Percentiles rank a stretch among this genome's conserved stretches.
Evolutionary conservation across 805 yeast genomes (phyloP).

Genomic region (Yarrowia porcina): DNA sequence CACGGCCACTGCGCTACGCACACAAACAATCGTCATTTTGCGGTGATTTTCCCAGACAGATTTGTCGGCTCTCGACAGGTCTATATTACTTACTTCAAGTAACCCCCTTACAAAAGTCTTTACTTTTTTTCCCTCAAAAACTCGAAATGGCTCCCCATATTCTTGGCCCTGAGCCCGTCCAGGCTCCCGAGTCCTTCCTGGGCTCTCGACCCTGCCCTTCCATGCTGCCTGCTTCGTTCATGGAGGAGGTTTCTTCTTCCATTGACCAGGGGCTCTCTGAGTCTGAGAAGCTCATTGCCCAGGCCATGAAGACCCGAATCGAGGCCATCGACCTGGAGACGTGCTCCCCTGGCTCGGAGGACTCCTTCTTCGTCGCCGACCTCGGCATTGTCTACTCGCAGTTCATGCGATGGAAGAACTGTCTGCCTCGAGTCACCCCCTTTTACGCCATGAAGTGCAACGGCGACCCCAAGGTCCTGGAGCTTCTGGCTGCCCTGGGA

Average conservation of each 20-base stretch:
- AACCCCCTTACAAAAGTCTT: background rate
- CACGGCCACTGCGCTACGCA: conserved; percentile 24
- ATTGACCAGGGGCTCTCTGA: background rate
- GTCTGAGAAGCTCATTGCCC: conserved; percentile 27
- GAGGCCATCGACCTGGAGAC: conserved; percentile 49
- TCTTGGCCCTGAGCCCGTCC: conserved; percentile 22
- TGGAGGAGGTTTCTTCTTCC: background rate
- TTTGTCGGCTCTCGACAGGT: conserved; percentile 26
- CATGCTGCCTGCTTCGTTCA: background rate
- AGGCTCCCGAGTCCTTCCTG: background rate
- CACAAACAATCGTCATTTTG: conserved; percentile 19
- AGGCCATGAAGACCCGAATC: conserved; percentile 31
- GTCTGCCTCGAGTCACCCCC: conserved; percentile 77
- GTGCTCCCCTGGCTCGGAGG: conserved; percentile 74
- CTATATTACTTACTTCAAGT: background rate
- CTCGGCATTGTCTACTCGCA: conserved; percentile 66
- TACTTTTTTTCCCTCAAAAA: no score
- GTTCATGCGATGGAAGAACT: conserved; percentile 56
- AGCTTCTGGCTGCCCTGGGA: conserved; percentile 57
- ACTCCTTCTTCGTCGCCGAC: conserved; percentile 86
- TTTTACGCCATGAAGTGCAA: conserved; percentile 95
- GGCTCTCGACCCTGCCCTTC: background rate
- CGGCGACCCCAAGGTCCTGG: conserved; percentile 60
- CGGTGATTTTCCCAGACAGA: conserved; percentile 14
- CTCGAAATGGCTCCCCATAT: conserved; percentile 13